These are phyloP conservation scores for Chlorokybus atmophyticus DNA, from an alignment of 139 green algal species.

Conservation along the genomic window DNA sequence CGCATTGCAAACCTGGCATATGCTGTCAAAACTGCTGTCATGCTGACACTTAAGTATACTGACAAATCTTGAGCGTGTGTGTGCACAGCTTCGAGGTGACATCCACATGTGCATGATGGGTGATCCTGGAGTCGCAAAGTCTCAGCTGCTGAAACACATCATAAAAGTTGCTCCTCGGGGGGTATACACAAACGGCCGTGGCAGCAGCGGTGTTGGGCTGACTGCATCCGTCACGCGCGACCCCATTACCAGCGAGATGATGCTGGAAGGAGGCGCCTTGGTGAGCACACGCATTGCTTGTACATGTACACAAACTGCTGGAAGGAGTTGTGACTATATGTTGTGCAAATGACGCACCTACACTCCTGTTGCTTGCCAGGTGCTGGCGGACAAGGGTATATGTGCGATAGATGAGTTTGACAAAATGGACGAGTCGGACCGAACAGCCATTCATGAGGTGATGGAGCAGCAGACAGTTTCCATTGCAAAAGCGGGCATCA, in stretches of 20 bases:
- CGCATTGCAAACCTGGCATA: no score
- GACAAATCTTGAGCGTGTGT: no score
- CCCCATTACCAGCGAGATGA: conserved; percentile 77
- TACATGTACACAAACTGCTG: no score
- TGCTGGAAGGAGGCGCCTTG: conserved; percentile 92
- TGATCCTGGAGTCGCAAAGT: conserved; percentile 96
- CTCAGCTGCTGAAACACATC: conserved; percentile 60
- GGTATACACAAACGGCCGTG: conserved; percentile 95
- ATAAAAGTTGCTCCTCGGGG: conserved; percentile 49
- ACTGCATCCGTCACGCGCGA: conserved; percentile 85
- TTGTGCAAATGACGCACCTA: no score
- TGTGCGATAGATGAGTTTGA: conserved; percentile 99
- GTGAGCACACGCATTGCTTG: no score
- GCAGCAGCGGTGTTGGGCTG: conserved; percentile 83
- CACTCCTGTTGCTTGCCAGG: conserved; percentile 46
- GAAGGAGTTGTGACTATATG: no score
- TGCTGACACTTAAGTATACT: no score
- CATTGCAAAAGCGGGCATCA: conserved; percentile 98
- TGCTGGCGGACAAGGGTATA: conserved; percentile 94
- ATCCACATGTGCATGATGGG: conserved; percentile 98
- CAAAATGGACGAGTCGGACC: conserved; percentile 98
- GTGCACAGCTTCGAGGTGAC: conserved; percentile 58
- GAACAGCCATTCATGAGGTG: conserved; percentile 97
- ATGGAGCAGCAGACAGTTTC: conserved; percentile 80
- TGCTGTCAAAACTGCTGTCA: no score